Evolutionary conservation across 257 asterid species (phyloP).

Genomic region (Forsythia suspensa): DNA sequence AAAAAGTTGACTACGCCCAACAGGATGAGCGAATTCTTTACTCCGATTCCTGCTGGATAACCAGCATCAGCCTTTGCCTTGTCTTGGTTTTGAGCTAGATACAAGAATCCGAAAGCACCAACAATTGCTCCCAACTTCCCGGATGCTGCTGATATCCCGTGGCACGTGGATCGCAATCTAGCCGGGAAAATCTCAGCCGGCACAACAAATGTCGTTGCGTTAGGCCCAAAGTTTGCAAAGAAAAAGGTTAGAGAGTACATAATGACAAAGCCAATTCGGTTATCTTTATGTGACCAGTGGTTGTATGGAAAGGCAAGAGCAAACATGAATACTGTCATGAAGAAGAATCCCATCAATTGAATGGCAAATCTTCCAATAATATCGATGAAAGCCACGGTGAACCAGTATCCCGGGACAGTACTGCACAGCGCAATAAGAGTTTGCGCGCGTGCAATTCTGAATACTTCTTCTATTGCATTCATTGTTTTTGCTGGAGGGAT

Average conservation of each 20-base stretch:
- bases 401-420: constrained; percentile 72
- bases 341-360: constrained; percentile 48
- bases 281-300: constrained; percentile 52
- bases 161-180: constrained; percentile 62
- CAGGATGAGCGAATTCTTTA: constrained; percentile 50
- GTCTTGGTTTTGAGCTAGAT: constrained; percentile 56
- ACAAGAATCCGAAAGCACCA: constrained; percentile 70
- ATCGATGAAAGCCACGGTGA: constrained; percentile 53
- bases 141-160: constrained; percentile 64
- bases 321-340: constrained; percentile 63
- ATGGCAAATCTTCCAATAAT: constrained; percentile 46
- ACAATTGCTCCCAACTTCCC: constrained; percentile 73
- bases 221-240: constrained; percentile 65
- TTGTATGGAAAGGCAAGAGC: constrained; percentile 56
- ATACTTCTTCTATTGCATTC: constrained; percentile 50
- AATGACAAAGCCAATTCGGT: constrained; percentile 46
- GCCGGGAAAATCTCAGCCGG: constrained; percentile 80
- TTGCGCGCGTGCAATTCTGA: constrained; percentile 55
- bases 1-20: constrained; percentile 48
- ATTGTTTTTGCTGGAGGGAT: constrained; percentile 55
- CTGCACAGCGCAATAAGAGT: constrained; percentile 60
- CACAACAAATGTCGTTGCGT: constrained; percentile 60
- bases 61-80: constrained; percentile 55
- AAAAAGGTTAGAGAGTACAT: constrained; percentile 57
- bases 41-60: constrained; percentile 63